Base-by-base conservation (phyloP, 495 filamentous ascomycete genomes). In the Cercophora sp. region DNA sequence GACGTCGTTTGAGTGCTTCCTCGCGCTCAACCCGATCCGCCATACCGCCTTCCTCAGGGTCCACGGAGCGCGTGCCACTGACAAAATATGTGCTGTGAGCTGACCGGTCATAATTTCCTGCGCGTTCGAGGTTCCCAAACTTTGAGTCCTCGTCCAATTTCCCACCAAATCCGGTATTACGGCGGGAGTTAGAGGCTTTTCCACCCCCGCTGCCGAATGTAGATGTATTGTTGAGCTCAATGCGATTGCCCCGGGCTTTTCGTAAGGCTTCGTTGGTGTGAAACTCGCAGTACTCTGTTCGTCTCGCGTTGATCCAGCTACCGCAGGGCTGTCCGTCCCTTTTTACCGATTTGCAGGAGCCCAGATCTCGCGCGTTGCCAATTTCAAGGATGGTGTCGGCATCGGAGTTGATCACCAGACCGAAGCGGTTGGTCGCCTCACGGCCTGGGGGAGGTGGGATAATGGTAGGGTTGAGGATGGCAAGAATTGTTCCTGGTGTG, bases 231-330 rank as follows among this genome's bases (percentile, higher is more conserved):
- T 62, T 65, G 13, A 97, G 79, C 57, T 96, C 93, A 74, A 92
- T 86, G 8, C 94, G 78, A 0, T 78, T 71, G 3, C 81, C 68
- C 35, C 86, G 84, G 2, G 82, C 83, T 55, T 85, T 87, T 43
- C 84, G 80, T 1, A 96, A 67, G 13, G 86, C 84, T 15, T 85
- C 64, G 60, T 96, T 87, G 58, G 95, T 80, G 61, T 99, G 93
- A 58, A 87, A 99, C 54, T 94, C 88, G 70, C 93, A 99, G 65
- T 86, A 89, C 56, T 95, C 86, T 5, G 91, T 96, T 59, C 89
- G 88, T 8, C 88, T 78, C 48, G 77, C 80, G 64, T 99, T 90
- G 26, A 99, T 76, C 94, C 94, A 99, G 41, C 76, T 70, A 22
- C 78, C 80, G 65, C 93, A 99, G 29, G 74, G 73, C 54, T 85